phyloP scores from a whole-genome alignment of 2,329 filamentous ascomycete species.

The Aspergillus niger region DNA sequence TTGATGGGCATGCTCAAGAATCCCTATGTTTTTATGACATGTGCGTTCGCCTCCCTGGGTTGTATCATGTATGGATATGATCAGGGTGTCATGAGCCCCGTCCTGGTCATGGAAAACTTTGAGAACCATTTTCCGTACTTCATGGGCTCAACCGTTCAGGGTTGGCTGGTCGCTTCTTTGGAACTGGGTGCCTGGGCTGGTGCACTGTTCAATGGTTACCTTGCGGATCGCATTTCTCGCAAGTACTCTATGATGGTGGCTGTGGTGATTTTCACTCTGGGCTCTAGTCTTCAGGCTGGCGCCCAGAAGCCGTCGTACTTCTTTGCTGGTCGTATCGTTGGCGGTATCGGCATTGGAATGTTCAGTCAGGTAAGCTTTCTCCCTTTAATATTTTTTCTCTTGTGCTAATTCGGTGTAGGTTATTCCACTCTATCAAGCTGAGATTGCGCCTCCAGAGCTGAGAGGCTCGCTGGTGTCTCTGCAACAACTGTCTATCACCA shows the following conservation, averaged over 20 bases:
- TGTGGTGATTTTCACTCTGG: constrained; percentile 38
- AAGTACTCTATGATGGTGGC: constrained; percentile 39
- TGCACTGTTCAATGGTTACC: constrained; percentile 32
- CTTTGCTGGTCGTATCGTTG: constrained; percentile 17
- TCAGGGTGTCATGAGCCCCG: constrained; percentile 39
- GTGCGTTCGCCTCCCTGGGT: constrained; percentile 37
- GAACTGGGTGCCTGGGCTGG: constrained; percentile 41
- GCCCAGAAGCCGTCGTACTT: constrained; percentile 33
- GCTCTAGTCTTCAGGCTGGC: constrained; percentile 29
- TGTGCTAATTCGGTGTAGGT: constrained; percentile 13
- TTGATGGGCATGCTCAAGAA: constrained; percentile 44
- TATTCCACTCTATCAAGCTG: constrained; percentile 34
- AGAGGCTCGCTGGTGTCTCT: constrained; percentile 66
- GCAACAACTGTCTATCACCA: constrained; percentile 64
- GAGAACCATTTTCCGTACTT: constrained; percentile 37
- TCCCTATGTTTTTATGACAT: constrained; percentile 45
- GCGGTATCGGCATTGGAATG: constrained; percentile 14
- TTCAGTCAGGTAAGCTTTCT: constrained; percentile 22
- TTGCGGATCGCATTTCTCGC: constrained; percentile 34
- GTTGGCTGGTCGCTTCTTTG: constrained; percentile 37
- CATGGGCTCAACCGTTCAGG: constrained; percentile 34
- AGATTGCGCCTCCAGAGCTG: constrained; percentile 64
- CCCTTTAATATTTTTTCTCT: neutral
- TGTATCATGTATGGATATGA: constrained; percentile 40
- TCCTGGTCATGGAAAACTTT: constrained; percentile 43